Evolutionary conservation across 202 grass and related monocot genomes (phyloP).

Genomic region (Dendrocalamus latiflorus): DNA sequence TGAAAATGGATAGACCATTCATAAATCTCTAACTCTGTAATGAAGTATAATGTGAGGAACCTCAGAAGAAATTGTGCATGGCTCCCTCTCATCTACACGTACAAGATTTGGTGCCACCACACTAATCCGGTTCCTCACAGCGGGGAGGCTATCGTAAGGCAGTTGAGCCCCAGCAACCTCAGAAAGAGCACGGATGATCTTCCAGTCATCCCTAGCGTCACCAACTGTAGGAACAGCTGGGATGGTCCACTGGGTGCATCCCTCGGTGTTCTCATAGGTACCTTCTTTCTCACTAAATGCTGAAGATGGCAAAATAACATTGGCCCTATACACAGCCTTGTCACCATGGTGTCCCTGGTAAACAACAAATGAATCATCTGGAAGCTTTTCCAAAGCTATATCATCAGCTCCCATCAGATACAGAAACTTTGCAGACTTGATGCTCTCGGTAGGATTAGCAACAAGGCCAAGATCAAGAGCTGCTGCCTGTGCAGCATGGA

Average conservation of each 20-base stretch:
- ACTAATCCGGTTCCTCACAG: slow-evolving; percentile 54
- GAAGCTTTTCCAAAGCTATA: slow-evolving; percentile 67
- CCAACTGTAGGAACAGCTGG: slow-evolving; percentile 94
- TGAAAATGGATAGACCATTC: no score
- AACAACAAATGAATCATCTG: slow-evolving; percentile 88
- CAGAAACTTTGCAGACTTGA: slow-evolving; percentile 75
- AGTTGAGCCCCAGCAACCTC: slow-evolving; percentile 65
- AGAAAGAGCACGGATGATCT: slow-evolving; percentile 86
- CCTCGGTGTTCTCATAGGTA: slow-evolving; percentile 95
- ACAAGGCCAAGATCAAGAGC: slow-evolving; percentile 89
- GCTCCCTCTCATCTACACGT: slow-evolving; percentile 71
- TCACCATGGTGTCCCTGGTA: slow-evolving; percentile 99
- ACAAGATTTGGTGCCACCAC: slow-evolving; percentile 79
- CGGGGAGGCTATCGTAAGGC: slow-evolving; percentile 60
- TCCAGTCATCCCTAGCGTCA: no score
- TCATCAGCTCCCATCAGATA: slow-evolving; percentile 99
- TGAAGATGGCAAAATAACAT: slow-evolving; percentile 78
- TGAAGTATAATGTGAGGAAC: no score
- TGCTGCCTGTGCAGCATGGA: slow-evolving; percentile 89
- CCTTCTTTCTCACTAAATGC: slow-evolving; percentile 99
- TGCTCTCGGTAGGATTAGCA: slow-evolving; percentile 53
- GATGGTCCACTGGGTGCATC: slow-evolving; percentile 82
- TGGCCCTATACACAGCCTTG: slow-evolving; percentile 80
- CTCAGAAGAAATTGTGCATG: slow-evolving; percentile 50
- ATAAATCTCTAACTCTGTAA: no score